Evolutionary conservation across 306 rosid species (phyloP).

Genomic region (cucumber (Cucumis sativus)): Cucumber_9930_V3 NC_026658.2:2978001-2978500

Average conservation of each 20-base stretch:
- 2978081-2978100: background rate
- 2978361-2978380: background rate
- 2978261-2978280: background rate
- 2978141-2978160: background rate
- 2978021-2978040: too few relatives aligned
- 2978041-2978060: background rate
- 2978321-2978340: slow-evolving; percentile 3
- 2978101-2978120: too few relatives aligned
- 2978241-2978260: background rate
- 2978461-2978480: background rate
- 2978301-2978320: background rate
- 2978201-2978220: slow-evolving; percentile 3
- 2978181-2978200: background rate
- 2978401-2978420: background rate
- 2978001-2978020: too few relatives aligned
- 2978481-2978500: background rate
- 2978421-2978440: background rate
- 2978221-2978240: background rate
- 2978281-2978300: background rate
- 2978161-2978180: background rate
- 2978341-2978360: background rate
- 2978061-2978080: background rate
- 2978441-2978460: background rate
- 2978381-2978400: background rate
- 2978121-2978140: background rate